Evolutionary conservation across 148 eudicot species (phyloP).

Genomic region (Drosera capensis): DNA sequence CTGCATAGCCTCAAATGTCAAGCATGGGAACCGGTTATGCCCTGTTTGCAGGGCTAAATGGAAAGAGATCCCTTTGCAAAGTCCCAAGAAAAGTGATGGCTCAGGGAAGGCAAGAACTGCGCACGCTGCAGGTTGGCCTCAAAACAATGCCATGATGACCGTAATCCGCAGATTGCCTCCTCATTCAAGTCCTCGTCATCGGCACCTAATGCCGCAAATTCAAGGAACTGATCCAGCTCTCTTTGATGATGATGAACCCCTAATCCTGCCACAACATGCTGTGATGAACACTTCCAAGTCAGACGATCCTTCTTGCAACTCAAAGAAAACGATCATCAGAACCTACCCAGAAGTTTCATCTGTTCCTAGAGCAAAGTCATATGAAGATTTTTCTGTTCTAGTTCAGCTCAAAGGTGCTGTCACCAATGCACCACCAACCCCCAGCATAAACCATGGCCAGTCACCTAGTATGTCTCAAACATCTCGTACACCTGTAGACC

Average conservation of each 20-base stretch:
- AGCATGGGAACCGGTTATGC: conserved; percentile 67
- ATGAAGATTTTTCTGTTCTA: conserved; percentile 37
- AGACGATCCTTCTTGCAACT: conserved; percentile 7
- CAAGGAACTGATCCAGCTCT: conserved; percentile 50
- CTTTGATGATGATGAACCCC: conserved; percentile 59
- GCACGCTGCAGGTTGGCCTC: conserved; percentile 23
- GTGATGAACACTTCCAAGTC: conserved; percentile 8
- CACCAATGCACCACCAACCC: conserved; percentile 11
- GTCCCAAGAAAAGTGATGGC: conserved; percentile 22
- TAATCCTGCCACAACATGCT: conserved; percentile 17
- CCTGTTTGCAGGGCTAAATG: conserved; percentile 78
- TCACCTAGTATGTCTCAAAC: conserved; percentile 16
- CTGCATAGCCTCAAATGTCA: conserved; percentile 70
- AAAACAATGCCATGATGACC: conserved; percentile 23
- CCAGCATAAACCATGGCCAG: conserved; percentile 6
- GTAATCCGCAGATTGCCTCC: conserved; percentile 34
- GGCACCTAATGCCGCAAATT: conserved; percentile 15
- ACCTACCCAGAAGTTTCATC: conserved; percentile 53
- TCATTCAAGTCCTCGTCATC: conserved; percentile 20
- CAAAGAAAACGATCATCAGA: conserved; percentile 15
- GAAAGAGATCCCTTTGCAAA: conserved; percentile 67
- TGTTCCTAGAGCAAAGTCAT: conserved; percentile 19
- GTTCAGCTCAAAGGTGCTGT: conserved; percentile 62
- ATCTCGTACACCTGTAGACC: conserved; percentile 64
- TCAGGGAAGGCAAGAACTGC: conserved; percentile 26